A percentile compares a stretch with the other conserved stretches of the same genome.
Evolutionary conservation across 148 eudicot species (phyloP).

Genomic region (Persicaria maculosa): DNA sequence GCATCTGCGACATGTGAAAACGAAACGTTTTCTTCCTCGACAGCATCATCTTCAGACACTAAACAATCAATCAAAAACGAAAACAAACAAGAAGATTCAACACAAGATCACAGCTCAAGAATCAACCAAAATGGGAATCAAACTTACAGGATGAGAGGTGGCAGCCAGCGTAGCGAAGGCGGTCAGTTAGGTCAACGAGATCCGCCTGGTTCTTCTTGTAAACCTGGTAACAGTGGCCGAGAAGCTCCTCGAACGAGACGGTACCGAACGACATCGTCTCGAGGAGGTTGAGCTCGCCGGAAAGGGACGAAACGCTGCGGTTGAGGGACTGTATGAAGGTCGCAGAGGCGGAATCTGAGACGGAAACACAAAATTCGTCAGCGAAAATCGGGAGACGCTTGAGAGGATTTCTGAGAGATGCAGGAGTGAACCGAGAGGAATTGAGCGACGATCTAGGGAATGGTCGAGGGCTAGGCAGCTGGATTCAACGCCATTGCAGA

Average conservation of each 20-base stretch:
- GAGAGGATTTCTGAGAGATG: background rate
- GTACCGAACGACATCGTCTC: slow-evolving; percentile 77
- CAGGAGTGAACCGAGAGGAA: slow-evolving; percentile 56
- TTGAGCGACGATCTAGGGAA: slow-evolving; percentile 78
- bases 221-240: slow-evolving; percentile 79
- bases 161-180: slow-evolving; percentile 36
- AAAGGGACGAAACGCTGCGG: slow-evolving; percentile 38
- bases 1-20: slow-evolving; percentile 21
- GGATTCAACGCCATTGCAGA: slow-evolving; percentile 65
- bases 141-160: slow-evolving; percentile 19
- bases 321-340: slow-evolving; percentile 73
- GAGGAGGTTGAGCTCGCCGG: slow-evolving; percentile 57
- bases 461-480: slow-evolving; percentile 62
- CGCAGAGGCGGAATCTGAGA: slow-evolving; percentile 77
- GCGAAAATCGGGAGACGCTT: background rate
- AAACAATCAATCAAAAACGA: background rate
- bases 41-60: slow-evolving; percentile 20
- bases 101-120: background rate
- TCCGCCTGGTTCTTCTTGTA: slow-evolving; percentile 55
- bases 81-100: background rate
- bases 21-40: slow-evolving; percentile 33
- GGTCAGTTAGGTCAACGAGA: slow-evolving; percentile 37
- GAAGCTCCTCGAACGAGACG: slow-evolving; percentile 86
- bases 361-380: background rate
- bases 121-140: background rate